These are phyloP conservation scores for Heterobasidion annosum DNA, from an alignment of 1,284 basidiomycete genomes.

Conservation along the genomic window DNA sequence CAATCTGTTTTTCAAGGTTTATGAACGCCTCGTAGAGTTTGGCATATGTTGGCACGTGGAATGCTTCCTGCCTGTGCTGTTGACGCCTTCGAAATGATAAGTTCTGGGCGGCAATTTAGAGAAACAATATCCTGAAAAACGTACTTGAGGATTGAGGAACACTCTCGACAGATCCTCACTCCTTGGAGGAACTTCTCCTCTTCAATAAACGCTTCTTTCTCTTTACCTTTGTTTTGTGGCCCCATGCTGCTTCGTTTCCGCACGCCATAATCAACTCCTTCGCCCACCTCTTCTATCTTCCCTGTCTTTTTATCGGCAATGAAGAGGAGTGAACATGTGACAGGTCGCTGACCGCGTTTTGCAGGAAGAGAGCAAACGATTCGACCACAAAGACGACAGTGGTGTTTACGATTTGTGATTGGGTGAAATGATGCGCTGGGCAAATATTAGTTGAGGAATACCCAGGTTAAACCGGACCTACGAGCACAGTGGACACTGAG, in stretches of 20 bases:
- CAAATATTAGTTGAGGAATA: background rate
- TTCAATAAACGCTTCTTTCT: constrained; percentile 38
- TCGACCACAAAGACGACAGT: constrained; percentile 90
- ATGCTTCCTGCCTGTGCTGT: constrained; percentile 70
- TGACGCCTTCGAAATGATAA: constrained; percentile 45
- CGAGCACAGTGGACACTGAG: constrained; percentile 82
- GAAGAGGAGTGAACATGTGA: constrained; percentile 71
- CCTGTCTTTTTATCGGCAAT: constrained; percentile 71
- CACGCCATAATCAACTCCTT: constrained; percentile 83
- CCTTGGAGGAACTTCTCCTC: constrained; percentile 79
- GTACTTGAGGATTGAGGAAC: constrained; percentile 71
- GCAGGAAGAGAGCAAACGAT: constrained; percentile 89
- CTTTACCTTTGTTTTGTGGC: constrained; percentile 19
- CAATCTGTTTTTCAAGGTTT: constrained; percentile 70
- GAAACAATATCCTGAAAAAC: constrained; percentile 18
- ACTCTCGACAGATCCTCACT: constrained; percentile 77
- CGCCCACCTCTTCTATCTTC: constrained; percentile 76
- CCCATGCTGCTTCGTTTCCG: constrained; percentile 28
- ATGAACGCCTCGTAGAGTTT: constrained; percentile 74
- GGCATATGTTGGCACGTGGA: constrained; percentile 52
- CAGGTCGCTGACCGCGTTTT: constrained; percentile 59
- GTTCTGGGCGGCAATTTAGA: background rate
- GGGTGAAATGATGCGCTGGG: constrained; percentile 75
- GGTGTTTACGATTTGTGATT: constrained; percentile 90
- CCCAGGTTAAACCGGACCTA: constrained; percentile 28